Base-by-base conservation (phyloP, 108 stramenopile species). In the Hondaea fermentalgiana region DNA sequence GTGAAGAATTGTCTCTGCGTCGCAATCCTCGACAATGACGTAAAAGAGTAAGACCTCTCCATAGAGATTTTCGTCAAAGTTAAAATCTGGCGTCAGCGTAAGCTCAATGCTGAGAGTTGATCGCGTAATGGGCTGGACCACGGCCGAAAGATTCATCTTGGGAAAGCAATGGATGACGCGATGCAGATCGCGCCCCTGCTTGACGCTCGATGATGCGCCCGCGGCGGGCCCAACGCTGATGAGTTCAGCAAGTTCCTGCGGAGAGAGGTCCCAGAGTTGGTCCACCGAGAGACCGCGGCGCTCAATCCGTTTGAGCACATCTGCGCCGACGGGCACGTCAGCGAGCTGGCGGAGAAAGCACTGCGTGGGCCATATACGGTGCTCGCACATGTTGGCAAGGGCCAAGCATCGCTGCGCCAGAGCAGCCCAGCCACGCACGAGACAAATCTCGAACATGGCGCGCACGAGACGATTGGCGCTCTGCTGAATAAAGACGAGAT, bases 401-500 rank as follows among this genome's bases (percentile, higher is more conserved):
- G 94, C 92, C 53, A 99, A 93, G 19, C 96, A 93, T 25, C 96
- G 95, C 90, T 95, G 96, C 3, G 98, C 96, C 58, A 99, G 92
- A 8, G 95, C 90, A 1, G 98, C 96, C 99, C 99, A 99, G 29
- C 95, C 95, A 12, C 97, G 93, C 88, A 96, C 95, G 16, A 98
- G 91, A 35, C 98, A 96, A 28, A 99, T 96, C 91, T 99, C 99
- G 88, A 98, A 98, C 42, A 99, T 89, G 28, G 97, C 97, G 16
- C 99, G 93, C 96, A 98, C 95, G 72, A 99, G 95, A 72, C 99
- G 95, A 2, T 96, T 97, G 21, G 98, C 98, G 59, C 97, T 97
- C 91, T 99, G 98, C 92, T 98, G 98, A 76, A 99, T 97, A 92
- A 97, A 98, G 17, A 96, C 96, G 98, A 99, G 99, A 93, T 99